A percentile compares a stretch with the other conserved stretches of the same genome.
These are phyloP conservation scores for Aspergillus jensenii DNA, from an alignment of 2,329 filamentous ascomycete genomes.

Conservation along the genomic window DNA sequence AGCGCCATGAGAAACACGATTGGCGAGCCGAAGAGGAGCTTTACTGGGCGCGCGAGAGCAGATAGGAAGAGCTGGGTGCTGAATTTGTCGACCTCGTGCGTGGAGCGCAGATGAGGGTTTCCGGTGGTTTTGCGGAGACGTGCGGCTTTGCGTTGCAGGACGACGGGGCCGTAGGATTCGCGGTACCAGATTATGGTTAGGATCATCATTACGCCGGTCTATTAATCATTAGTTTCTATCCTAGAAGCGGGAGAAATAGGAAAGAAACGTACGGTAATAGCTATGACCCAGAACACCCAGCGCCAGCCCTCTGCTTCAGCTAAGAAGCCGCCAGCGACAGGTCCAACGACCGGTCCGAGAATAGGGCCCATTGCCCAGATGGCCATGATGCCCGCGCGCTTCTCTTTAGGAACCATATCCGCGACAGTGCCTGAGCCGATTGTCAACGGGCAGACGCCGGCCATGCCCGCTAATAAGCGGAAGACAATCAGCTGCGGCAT, in stretches of 20 bases:
- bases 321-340: conserved; percentile 36
- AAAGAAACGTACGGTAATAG: conserved; percentile 29
- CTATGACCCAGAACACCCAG: conserved; percentile 43
- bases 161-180: conserved; percentile 32
- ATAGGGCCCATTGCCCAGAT: conserved; percentile 47
- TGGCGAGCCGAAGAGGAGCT: conserved; percentile 36
- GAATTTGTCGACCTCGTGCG: conserved; percentile 35
- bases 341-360: conserved; percentile 40
- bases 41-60: conserved; percentile 45
- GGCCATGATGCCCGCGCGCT: conserved; percentile 60
- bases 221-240: not conserved
- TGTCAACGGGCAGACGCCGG: conserved; percentile 62
- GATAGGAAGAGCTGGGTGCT: conserved; percentile 39
- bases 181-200: conserved; percentile 27
- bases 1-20: conserved; percentile 44
- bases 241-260: too few species aligned
- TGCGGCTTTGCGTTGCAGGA: conserved; percentile 29
- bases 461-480: conserved; percentile 62
- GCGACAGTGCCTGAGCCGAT: conserved; percentile 67
- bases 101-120: conserved; percentile 20
- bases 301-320: conserved; percentile 35
- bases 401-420: conserved; percentile 61
- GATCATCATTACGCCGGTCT: conserved; percentile 23
- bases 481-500: conserved; percentile 60
- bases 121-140: conserved; percentile 27